Percentiles rank a stretch among this genome's conserved stretches.
These are phyloP conservation scores for Fragaria vesca DNA, from an alignment of 306 rosid species.

Conservation along the genomic window DNA sequence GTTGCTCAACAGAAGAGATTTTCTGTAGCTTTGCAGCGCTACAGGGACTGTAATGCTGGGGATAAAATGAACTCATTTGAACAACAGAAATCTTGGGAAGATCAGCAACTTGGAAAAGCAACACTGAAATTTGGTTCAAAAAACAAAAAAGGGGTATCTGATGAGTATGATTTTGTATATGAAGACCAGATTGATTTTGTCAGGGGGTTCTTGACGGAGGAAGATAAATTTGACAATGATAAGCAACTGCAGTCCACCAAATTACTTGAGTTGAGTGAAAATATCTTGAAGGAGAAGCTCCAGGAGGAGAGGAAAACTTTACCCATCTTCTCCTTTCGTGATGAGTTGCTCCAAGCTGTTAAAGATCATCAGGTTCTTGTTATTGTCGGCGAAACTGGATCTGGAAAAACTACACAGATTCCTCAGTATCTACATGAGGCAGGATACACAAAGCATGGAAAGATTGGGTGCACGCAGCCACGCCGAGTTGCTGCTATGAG, in stretches of 20 bases:
- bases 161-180: slow-evolving; percentile 58
- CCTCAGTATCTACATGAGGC: slow-evolving; percentile 95
- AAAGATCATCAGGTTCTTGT: slow-evolving; percentile 80
- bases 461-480: slow-evolving; percentile 94
- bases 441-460: slow-evolving; percentile 81
- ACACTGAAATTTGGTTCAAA: slow-evolving; percentile 69
- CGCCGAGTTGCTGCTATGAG: slow-evolving; percentile 97
- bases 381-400: slow-evolving; percentile 95
- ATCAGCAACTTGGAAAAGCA: slow-evolving; percentile 83
- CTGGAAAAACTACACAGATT: slow-evolving; percentile 93
- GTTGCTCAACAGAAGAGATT: slow-evolving; percentile 77
- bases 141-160: slow-evolving; percentile 59
- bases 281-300: slow-evolving; percentile 57
- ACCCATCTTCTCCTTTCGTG: slow-evolving; percentile 69
- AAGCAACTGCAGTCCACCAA: slow-evolving; percentile 32
- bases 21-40: slow-evolving; percentile 64
- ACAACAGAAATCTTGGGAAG: slow-evolving; percentile 94
- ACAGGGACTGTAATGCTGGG: slow-evolving; percentile 57
- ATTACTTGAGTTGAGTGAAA: slow-evolving; percentile 52
- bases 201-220: slow-evolving; percentile 63
- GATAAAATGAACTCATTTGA: slow-evolving; percentile 81
- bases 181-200: slow-evolving; percentile 83
- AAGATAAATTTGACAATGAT: slow-evolving; percentile 36
- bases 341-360: slow-evolving; percentile 71
- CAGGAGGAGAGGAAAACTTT: slow-evolving; percentile 76